Conservation (phyloP, 2,329 filamentous ascomycete genomes). For the Fusarium sp. region DNA sequence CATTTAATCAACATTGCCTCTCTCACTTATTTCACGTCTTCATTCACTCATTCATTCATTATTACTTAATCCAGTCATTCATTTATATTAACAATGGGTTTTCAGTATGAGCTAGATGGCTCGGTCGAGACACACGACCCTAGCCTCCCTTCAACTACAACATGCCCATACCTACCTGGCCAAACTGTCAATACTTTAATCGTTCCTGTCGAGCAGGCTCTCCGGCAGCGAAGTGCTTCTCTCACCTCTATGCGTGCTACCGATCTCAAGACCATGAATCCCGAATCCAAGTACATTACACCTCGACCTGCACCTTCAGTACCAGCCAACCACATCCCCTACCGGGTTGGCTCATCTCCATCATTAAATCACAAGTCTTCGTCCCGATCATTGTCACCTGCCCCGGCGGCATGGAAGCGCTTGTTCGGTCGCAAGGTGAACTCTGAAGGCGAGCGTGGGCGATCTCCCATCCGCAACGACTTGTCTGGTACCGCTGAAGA, state of each 20-base stretch:
- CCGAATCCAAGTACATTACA: conserved; percentile 78
- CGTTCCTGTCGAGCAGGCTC: conserved; percentile 76
- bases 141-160: conserved; percentile 76
- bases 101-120: conserved; percentile 84
- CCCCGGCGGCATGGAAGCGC: conserved; percentile 61
- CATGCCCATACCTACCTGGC: conserved; percentile 88
- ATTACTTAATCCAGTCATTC: conserved; percentile 15
- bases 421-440: conserved; percentile 60
- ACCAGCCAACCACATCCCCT: conserved; percentile 31
- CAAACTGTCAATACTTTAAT: conserved; percentile 88
- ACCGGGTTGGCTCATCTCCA: conserved; percentile 50
- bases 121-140: conserved; percentile 81
- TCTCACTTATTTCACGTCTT: conserved; percentile 25
- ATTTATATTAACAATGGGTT: conserved; percentile 42
- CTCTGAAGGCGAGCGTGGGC: conserved; percentile 51
- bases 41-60: not conserved
- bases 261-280: conserved; percentile 80
- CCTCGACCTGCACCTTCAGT: conserved; percentile 68
- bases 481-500: conserved; percentile 18
- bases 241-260: conserved; percentile 68
- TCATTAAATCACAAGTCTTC: conserved; percentile 54
- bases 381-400: conserved; percentile 61
- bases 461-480: conserved; percentile 48
- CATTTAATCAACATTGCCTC: conserved; percentile 33
- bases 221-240: conserved; percentile 73